Evolutionary conservation across 192 early-diverging fungal genomes (phyloP).

Genomic region (Coemansia sp.): DNA sequence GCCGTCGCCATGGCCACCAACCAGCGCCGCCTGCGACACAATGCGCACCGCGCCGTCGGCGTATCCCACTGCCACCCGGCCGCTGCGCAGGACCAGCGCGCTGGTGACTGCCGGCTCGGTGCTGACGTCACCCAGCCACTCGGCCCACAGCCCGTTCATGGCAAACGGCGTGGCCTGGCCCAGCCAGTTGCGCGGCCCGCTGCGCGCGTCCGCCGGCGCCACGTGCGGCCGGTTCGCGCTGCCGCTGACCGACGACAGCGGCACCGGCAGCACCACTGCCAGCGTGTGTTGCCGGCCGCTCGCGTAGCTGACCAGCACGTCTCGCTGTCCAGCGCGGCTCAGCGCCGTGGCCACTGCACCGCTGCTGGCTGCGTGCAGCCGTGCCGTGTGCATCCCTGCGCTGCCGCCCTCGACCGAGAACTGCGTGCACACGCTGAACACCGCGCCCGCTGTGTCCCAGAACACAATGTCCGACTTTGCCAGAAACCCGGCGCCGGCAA

Average conservation of each 20-base stretch:
- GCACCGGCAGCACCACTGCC: conserved; percentile 29
- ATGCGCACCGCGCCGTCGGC: conserved; percentile 20
- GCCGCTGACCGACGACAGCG: conserved; percentile 41
- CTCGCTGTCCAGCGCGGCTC: too few species aligned
- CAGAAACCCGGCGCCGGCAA: conserved; percentile 39
- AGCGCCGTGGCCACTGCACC: conserved; percentile 1
- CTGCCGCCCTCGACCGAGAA: conserved; percentile 46
- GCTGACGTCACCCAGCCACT: conserved; percentile 18
- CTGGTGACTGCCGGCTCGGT: conserved; percentile 12
- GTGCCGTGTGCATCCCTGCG: conserved; percentile 41
- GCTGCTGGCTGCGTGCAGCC: conserved; percentile 12
- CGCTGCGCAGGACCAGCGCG: conserved; percentile 11
- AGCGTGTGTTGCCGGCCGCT: conserved; percentile 24
- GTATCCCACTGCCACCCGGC: conserved; percentile 19
- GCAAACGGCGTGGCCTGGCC: conserved; percentile 17
- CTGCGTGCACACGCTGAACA: conserved; percentile 43
- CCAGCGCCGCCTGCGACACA: conserved; percentile 17
- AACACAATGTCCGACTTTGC: conserved; percentile 30
- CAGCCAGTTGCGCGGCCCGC: conserved; percentile 29
- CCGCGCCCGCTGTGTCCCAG: conserved; percentile 43
- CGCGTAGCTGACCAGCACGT: conserved; percentile 25
- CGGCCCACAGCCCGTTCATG: conserved; percentile 23
- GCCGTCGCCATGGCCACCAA: background rate
- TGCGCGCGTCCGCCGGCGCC: conserved; percentile 6
- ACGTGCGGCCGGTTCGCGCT: conserved; percentile 43